These are phyloP conservation scores for Calonectria henricotiae DNA, from an alignment of 2,329 filamentous ascomycete genomes.

Conservation along the genomic window DNA sequence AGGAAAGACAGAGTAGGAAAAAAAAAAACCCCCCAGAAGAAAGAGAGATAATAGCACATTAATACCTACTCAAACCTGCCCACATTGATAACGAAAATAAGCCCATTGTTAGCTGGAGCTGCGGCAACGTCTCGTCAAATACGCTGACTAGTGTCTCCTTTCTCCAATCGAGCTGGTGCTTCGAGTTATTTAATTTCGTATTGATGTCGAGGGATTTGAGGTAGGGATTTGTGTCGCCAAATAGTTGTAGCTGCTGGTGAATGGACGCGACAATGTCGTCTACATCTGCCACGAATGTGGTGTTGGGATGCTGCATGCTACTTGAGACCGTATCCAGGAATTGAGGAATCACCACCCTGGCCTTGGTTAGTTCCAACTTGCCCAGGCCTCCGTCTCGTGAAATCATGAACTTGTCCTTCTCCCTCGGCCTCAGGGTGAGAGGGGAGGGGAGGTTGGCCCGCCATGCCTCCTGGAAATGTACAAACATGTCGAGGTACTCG, in stretches of 20 bases:
- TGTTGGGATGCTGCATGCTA: not conserved
- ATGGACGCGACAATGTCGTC: slow-evolving; percentile 21
- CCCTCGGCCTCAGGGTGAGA: not conserved
- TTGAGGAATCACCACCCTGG: not conserved
- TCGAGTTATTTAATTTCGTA: not conserved
- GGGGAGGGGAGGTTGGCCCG: not conserved
- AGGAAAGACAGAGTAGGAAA: too few relatives aligned
- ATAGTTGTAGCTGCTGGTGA: slow-evolving; percentile 1
- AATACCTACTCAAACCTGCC: slow-evolving; percentile 8
- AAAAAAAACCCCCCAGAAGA: too few relatives aligned
- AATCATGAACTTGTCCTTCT: not conserved
- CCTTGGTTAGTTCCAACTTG: not conserved
- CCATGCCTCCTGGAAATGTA: not conserved
- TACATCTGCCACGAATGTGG: slow-evolving; percentile 10
- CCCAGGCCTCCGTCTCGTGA: too few relatives aligned
- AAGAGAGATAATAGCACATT: too few relatives aligned
- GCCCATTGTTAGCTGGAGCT: slow-evolving; percentile 15
- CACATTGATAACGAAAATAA: slow-evolving; percentile 18
- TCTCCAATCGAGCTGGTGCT: slow-evolving; percentile 3
- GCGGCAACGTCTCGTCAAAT: slow-evolving; percentile 10
- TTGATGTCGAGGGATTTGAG: not conserved
- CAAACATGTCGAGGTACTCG: not conserved
- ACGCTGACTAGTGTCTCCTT: not conserved
- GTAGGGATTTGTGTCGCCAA: not conserved
- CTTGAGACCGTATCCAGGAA: not conserved